Evolutionary conservation across 768 basidiomycete genomes (phyloP), one percentile per base, ranked within the genome.

Genomic region (Chlorophyllum brunneum): DNA sequence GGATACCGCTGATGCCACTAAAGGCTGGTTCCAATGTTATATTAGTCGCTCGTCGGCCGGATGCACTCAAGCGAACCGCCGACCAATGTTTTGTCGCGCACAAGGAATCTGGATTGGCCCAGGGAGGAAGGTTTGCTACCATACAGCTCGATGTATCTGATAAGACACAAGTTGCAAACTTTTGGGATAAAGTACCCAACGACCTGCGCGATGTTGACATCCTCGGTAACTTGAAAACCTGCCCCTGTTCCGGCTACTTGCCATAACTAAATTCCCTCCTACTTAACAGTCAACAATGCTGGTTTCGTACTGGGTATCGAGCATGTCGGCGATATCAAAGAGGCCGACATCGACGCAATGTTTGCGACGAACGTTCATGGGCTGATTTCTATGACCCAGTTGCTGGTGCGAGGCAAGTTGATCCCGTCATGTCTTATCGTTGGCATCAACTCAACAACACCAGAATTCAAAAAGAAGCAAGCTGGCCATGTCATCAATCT

Each of bases 401-500:
- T 92, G 16, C 69, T 86, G 31, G 69, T 88, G 61, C 78, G 73
- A 68, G 78, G 86, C 75, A 47, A 54, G 59, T 48, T 23, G 24
- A 30, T 11, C 31, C 37, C 8, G 10, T 34, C 31, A 27, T 27
- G 20, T 22, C 16, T 20, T 5, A 40, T 20, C n/a, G n/a, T n/a
- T n/a, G n/a, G 23, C 20, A 27, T 15, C 10, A 13, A 20, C 44
- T 31, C 8, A 22, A 8, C n/a, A 40, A 5, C 20, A n/a, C 5
- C 59, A 90, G 89, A 87, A 54, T 92, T 93, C 74, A 92, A 87
- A 65, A 76, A 71, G 48, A 85, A 78, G 64, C 81, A 86, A 61
- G 71, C 81, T 3, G 91, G 92, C 0, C 93, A 95, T 71, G 74
- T 99, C 59, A 98, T 99, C 72, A 95, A 97, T 68, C 74, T 99